phyloP scores from a whole-genome alignment of 257 asterid genomes.

The Prunella vulgaris region DNA sequence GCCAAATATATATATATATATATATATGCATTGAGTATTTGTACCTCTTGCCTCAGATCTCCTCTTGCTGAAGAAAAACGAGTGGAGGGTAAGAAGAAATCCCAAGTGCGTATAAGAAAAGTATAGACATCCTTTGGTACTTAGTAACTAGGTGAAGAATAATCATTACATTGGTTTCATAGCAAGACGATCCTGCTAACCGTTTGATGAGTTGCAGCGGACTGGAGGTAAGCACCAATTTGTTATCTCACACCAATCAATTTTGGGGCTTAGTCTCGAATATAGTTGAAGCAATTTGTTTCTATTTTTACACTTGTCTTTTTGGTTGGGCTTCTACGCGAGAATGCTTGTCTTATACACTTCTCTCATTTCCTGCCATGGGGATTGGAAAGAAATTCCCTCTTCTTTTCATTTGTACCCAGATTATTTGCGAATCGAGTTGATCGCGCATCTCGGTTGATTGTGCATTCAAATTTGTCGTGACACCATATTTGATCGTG shows the following conservation, averaged over 20 bases:
- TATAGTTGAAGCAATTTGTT: background rate
- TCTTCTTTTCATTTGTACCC: too few species aligned
- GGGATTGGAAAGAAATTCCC: too few species aligned
- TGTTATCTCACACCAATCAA: background rate
- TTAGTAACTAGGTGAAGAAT: background rate
- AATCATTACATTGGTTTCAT: too few species aligned
- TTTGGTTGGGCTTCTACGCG: background rate
- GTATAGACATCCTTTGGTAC: background rate
- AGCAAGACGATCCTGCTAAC: background rate
- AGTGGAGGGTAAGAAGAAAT: constrained; percentile 57
- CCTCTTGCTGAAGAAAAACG: constrained; percentile 66
- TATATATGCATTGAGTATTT: constrained; percentile 30
- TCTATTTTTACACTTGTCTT: too few species aligned
- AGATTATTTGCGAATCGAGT: too few species aligned
- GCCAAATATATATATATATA: background rate
- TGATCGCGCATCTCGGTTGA: too few species aligned
- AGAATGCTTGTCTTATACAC: too few species aligned
- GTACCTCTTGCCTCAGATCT: constrained; percentile 44
- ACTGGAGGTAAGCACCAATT: background rate
- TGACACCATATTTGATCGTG: too few species aligned
- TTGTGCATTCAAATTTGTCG: too few species aligned
- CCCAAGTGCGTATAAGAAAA: constrained; percentile 31
- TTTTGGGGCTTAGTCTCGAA: background rate
- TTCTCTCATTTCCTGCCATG: too few species aligned
- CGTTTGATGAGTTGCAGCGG: background rate